Base-by-base conservation (phyloP, 2,329 filamentous ascomycete species). In the Pestalotiopsis sp. region DNA sequence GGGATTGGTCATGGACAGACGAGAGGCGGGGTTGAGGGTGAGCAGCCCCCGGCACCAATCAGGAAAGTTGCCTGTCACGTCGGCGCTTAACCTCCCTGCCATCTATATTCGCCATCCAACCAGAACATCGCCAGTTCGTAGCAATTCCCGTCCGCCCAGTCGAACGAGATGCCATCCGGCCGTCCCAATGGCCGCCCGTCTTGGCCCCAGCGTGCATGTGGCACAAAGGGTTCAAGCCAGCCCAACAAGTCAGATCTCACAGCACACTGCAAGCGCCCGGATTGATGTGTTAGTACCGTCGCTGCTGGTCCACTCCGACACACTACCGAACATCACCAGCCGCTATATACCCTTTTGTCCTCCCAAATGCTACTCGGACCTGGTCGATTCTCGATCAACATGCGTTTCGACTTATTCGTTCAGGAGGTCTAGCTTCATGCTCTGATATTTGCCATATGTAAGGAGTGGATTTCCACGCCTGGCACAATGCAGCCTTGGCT, bases 271-370 rank as follows among this genome's bases (percentile, higher is more conserved):
- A 77, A 78, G 80, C 78, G 78, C 79, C 80, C 79, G 79, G 76
- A 68, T 73, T 71, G 67, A 75, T 74, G 74, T 73, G 71, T 72
- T 73, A 71, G 72, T 68, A 71, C 74, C 71, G 74, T 68, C 66
- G 68, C 68, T 72, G 67, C 66, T 64, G 71, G 71, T 75, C 77
- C 74, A 76, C 75, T 62, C 78, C 76, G 78, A 81, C 75, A 79
- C 81, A 82, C 75, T 77, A 75, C 75, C 76, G 76, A 78, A 78
- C 80, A 78, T 85, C 83, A 85, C 78, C 82, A 85, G 80, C 82
- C 84, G 84, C 84, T 86, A 87, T 86, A 86, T 87, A 87, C 85
- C 81, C 80, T 52, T 79, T 80, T 81, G 76, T 75, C 76, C 78
- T 79, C 81, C 81, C 80, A 79, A 78, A 77, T 77, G 73, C 75